These are phyloP conservation scores for Apiotrichum sp. DNA, from an alignment of 1,284 basidiomycete genomes.

Conservation along the genomic window DNA sequence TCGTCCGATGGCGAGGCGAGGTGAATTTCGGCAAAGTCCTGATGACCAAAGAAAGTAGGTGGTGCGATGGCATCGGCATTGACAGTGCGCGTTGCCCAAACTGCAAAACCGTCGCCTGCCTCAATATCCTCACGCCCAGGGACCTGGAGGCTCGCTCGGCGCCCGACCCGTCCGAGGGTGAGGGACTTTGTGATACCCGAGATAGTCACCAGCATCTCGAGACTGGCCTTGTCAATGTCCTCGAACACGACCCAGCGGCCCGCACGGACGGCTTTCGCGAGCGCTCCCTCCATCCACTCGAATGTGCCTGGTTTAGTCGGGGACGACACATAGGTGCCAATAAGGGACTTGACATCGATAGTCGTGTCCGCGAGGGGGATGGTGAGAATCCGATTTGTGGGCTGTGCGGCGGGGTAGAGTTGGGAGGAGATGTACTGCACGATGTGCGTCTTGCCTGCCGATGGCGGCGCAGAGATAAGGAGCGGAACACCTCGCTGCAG, in stretches of 20 bases:
- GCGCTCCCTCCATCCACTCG: conserved; percentile 92
- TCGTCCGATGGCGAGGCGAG: conserved; percentile 57
- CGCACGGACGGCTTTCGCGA: conserved; percentile 81
- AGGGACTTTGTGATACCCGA: conserved; percentile 77
- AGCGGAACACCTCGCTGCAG: conserved; percentile 67
- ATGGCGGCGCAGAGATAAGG: conserved; percentile 79
- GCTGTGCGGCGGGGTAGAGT: conserved; percentile 52
- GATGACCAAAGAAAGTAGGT: conserved; percentile 70
- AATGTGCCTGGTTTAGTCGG: conserved; percentile 79
- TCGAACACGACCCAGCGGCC: conserved; percentile 93
- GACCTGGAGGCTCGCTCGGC: conserved; percentile 61
- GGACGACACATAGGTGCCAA: conserved; percentile 92
- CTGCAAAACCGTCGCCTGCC: conserved; percentile 64
- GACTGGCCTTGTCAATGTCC: conserved; percentile 83
- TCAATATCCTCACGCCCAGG: conserved; percentile 64
- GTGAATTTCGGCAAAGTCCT: conserved; percentile 68
- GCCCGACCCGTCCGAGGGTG: conserved; percentile 57
- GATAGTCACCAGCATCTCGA: conserved; percentile 76
- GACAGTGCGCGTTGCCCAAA: conserved; percentile 74
- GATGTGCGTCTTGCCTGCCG: conserved; percentile 82
- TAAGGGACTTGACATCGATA: conserved; percentile 84
- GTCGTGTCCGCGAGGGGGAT: conserved; percentile 92
- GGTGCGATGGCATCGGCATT: conserved; percentile 41
- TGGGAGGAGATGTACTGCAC: conserved; percentile 66
- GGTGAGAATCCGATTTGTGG: conserved; percentile 59